A percentile compares a stretch with the other conserved stretches of the same genome.
Conservation (phyloP, 176 grass and related monocot genomes). For the Triticum turgidum region DNA sequence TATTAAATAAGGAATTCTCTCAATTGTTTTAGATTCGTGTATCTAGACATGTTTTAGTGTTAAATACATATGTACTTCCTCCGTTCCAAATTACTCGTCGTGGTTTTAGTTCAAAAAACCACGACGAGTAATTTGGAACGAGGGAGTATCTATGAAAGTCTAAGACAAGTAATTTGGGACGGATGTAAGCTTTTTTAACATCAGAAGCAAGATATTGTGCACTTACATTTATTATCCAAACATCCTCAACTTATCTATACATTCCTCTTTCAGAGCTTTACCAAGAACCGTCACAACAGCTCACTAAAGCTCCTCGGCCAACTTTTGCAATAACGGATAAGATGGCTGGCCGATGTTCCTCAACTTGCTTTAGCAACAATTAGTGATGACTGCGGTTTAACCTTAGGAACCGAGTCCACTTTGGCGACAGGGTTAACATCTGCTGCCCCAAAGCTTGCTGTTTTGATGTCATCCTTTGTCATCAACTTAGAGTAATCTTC, state of each 20-base stretch:
- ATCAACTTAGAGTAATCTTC: constrained; percentile 81
- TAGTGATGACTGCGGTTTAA: neutral
- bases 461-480: constrained; percentile 69
- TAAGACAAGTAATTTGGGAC: no score
- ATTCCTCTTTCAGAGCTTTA: neutral
- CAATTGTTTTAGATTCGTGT: no score
- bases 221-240: neutral
- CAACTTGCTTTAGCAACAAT: constrained; percentile 53
- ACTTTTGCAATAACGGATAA: no score
- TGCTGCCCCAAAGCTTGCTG: constrained; percentile 42
- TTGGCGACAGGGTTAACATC: neutral
- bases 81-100: no score
- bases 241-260: neutral
- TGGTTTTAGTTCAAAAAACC: no score
- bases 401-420: constrained; percentile 17
- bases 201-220: neutral
- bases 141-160: no score
- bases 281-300: neutral
- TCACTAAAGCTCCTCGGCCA: neutral
- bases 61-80: no score
- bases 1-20: no score
- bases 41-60: no score
- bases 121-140: no score
- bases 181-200: neutral
- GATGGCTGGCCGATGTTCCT: neutral